phyloP scores from a whole-genome alignment of 345 rosid species.

The Lumnitzera racemosa region DNA sequence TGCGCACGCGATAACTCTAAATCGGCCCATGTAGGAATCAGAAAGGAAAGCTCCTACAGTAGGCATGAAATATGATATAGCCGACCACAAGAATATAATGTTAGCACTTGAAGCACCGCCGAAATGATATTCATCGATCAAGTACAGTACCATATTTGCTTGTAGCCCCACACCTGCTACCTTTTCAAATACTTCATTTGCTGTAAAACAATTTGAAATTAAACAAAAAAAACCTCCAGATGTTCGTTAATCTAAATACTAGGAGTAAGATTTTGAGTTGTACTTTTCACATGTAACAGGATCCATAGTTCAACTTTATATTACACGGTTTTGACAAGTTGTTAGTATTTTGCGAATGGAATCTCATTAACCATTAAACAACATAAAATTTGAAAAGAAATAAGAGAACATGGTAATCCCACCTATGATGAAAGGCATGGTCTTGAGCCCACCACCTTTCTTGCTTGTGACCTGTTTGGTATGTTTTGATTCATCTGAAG shows the following conservation, averaged over 20 bases:
- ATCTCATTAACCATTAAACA: background rate
- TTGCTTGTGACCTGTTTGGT: constrained; percentile 1
- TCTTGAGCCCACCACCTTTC: constrained; percentile 37
- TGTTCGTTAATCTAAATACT: background rate
- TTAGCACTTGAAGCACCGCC: constrained; percentile 20
- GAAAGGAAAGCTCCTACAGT: constrained; percentile 39
- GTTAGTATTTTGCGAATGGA: background rate
- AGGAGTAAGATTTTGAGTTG: background rate
- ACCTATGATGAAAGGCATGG: constrained; percentile 51
- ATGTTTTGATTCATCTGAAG: constrained; percentile 1
- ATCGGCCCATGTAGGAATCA: constrained; percentile 47
- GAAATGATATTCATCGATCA: constrained; percentile 27
- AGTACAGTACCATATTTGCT: constrained; percentile 38
- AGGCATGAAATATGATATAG: constrained; percentile 33
- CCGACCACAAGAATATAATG: constrained; percentile 36
- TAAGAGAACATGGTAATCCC: background rate
- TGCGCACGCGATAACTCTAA: constrained; percentile 26
- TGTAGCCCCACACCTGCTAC: constrained; percentile 37
- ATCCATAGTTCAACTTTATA: background rate
- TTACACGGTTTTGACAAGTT: too few species aligned
- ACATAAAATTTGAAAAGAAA: background rate
- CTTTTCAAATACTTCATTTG: constrained; percentile 49
- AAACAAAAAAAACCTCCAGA: background rate
- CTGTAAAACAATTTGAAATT: constrained; percentile 15
- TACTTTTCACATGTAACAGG: background rate